Evolutionary conservation across 2,329 filamentous ascomycete genomes (phyloP).

Genomic region (Raffaelea deltoideospora): DNA sequence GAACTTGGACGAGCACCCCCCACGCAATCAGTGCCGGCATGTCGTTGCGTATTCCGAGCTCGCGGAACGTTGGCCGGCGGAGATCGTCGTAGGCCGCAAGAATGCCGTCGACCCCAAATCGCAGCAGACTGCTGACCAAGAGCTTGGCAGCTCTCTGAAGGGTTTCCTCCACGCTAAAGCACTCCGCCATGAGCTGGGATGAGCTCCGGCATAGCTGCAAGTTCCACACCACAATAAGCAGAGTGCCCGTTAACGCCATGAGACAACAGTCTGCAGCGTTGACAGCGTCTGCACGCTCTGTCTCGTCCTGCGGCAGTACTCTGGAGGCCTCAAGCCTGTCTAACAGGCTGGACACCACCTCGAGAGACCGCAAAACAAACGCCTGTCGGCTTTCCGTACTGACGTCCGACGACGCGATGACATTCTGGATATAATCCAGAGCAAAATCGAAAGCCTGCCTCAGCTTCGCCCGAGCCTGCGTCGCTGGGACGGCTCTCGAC

Average conservation of each 20-base stretch:
- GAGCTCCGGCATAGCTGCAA: slow-evolving; percentile 27
- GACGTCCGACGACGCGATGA: slow-evolving; percentile 22
- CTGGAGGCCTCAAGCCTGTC: slow-evolving; percentile 14
- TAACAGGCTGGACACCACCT: slow-evolving; percentile 26
- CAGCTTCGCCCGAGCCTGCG: too few species aligned
- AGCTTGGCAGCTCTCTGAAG: slow-evolving; percentile 26
- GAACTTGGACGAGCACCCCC: slow-evolving; percentile 39
- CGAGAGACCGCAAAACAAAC: slow-evolving; percentile 27
- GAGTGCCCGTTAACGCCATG: slow-evolving; percentile 20
- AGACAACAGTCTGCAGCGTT: slow-evolving; percentile 13
- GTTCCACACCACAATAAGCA: slow-evolving; percentile 22
- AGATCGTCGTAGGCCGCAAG: slow-evolving; percentile 31
- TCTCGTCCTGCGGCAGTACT: not conserved
- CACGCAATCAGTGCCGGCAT: slow-evolving; percentile 35
- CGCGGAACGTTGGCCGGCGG: slow-evolving; percentile 26
- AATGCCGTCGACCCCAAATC: slow-evolving; percentile 26
- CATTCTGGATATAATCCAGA: slow-evolving; percentile 29
- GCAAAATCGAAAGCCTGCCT: slow-evolving; percentile 30
- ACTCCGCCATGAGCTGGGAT: slow-evolving; percentile 16
- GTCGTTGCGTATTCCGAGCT: slow-evolving; percentile 35
- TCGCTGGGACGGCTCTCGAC: too few species aligned
- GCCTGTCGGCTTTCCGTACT: slow-evolving; percentile 18
- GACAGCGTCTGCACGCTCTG: not conserved
- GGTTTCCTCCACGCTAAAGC: slow-evolving; percentile 31
- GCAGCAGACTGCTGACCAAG: slow-evolving; percentile 24